Conservation (phyloP, 169 alveolate species). For the Hepatocystis sp. region DNA sequence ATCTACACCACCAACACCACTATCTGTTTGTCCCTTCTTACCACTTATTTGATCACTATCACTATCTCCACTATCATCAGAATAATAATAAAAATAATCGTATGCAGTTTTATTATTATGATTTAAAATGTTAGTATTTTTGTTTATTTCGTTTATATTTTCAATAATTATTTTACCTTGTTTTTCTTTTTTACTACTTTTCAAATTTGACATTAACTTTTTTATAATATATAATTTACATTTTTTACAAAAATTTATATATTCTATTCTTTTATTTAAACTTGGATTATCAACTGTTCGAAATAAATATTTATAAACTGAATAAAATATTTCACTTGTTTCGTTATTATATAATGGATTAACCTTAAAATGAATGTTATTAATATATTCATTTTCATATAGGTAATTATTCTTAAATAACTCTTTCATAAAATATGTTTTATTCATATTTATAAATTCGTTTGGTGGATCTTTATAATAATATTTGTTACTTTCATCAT, state of each 20-base stretch:
- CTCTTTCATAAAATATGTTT: constrained; percentile 6
- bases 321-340: constrained; percentile 58
- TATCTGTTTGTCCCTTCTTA: background rate
- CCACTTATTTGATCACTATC: background rate
- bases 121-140: no score
- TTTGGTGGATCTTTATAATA: no score
- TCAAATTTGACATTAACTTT: constrained; percentile 9
- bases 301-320: constrained; percentile 27
- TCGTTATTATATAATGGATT: constrained; percentile 64
- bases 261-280: constrained; percentile 55
- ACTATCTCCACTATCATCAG: no score
- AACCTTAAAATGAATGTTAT: constrained; percentile 10
- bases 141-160: no score
- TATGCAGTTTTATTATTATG: no score
- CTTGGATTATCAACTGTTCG: constrained; percentile 26
- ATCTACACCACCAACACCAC: no score
- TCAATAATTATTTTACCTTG: constrained; percentile 2
- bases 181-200: constrained; percentile 1
- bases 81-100: no score
- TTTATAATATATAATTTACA: constrained; percentile 37
- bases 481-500: no score
- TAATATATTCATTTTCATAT: constrained; percentile 31
- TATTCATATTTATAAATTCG: constrained; percentile 1
- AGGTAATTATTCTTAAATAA: constrained; percentile 30
- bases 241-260: constrained; percentile 38